Evolutionary conservation across 2,329 filamentous ascomycete species (phyloP), one percentile per base, ranked within the genome.

Genomic region (Metarhizium album): DNA sequence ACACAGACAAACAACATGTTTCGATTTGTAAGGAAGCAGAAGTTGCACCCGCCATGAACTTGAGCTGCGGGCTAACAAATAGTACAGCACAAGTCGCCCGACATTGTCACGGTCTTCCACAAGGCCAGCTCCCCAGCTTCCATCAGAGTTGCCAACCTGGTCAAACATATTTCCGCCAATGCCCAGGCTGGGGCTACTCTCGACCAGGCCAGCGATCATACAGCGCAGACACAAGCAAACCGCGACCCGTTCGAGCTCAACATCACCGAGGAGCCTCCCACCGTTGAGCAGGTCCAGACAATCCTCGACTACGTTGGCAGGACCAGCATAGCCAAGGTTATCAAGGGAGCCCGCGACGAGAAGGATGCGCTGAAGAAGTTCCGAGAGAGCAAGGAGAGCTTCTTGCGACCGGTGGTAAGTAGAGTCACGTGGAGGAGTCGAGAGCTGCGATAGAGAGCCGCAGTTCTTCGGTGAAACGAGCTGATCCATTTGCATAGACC

Each of bases 91-190:
- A 90, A 89, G 76, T 79, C 85, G 58, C 79, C 87, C 68, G 90
- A 97, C 74, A 87, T 95, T 58, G 82, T 97, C 66, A 97, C 91
- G 54, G 84, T 98, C 74, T 98, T 97, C 77, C 90, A 96, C 79
- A 87, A 87, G 69, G 80, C 91, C 52, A 78, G 76, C 60, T 79
- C 80, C 49, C 79, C 85, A 22, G 76, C 84, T 56, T 96, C 90
- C 3, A 74, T 80, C 47, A 82, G 85, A 53, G 85, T 86, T 31
- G 80, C 84, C 54, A 84, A 80, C 42, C 72, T 95, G 49, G 80
- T 97, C 54, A 94, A 93, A 72, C 83, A 91, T 70, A 78, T 82
- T 31, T 86, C 87, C 24, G 83, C 85, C 46, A 81, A 80, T 46
- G 82, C 87, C 13, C 68, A 79, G 31, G 74, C 82, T 53, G 75